phyloP scores from a whole-genome alignment of 2,329 filamentous ascomycete species.

The Tolypocladium tropicale region DNA sequence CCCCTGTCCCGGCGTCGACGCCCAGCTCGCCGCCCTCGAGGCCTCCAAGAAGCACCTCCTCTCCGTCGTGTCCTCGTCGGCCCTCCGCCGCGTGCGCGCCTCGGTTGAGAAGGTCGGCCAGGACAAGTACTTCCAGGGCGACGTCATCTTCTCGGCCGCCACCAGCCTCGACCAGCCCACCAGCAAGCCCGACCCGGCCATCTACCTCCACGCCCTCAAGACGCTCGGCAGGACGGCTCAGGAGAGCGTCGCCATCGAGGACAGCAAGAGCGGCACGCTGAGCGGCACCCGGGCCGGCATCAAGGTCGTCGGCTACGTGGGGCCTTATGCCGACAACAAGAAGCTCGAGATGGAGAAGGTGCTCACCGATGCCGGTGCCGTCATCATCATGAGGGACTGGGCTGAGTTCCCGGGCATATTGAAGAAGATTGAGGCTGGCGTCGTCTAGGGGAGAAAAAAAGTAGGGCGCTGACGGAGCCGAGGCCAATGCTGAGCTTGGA shows the following conservation, averaged over 20 bases:
- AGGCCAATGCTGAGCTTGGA: background rate
- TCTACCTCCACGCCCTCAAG: conserved; percentile 73
- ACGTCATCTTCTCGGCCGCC: conserved; percentile 73
- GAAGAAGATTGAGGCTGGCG: conserved; percentile 33
- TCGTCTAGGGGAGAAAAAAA: conserved; percentile 12
- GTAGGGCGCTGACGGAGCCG: background rate
- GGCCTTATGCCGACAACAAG: conserved; percentile 57
- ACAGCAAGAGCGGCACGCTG: conserved; percentile 76
- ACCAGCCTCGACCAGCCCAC: conserved; percentile 70
- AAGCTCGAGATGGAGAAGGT: conserved; percentile 54
- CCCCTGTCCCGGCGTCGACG: conserved; percentile 59
- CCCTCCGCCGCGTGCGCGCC: conserved; percentile 66
- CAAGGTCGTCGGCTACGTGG: conserved; percentile 75
- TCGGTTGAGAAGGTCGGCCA: conserved; percentile 71
- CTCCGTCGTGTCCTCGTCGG: conserved; percentile 73
- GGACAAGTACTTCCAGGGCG: conserved; percentile 66
- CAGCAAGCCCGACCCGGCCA: conserved; percentile 81
- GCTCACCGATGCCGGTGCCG: conserved; percentile 50
- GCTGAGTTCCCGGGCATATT: conserved; percentile 40
- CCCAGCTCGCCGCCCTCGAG: conserved; percentile 54
- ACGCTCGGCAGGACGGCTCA: conserved; percentile 58
- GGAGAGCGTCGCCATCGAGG: conserved; percentile 75
- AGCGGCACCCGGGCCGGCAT: conserved; percentile 67
- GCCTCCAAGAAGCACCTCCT: conserved; percentile 57
- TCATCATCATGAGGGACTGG: conserved; percentile 52